These are phyloP conservation scores for Ilyonectria sp. DNA, from an alignment of 2,329 filamentous ascomycete genomes.

Conservation along the genomic window DNA sequence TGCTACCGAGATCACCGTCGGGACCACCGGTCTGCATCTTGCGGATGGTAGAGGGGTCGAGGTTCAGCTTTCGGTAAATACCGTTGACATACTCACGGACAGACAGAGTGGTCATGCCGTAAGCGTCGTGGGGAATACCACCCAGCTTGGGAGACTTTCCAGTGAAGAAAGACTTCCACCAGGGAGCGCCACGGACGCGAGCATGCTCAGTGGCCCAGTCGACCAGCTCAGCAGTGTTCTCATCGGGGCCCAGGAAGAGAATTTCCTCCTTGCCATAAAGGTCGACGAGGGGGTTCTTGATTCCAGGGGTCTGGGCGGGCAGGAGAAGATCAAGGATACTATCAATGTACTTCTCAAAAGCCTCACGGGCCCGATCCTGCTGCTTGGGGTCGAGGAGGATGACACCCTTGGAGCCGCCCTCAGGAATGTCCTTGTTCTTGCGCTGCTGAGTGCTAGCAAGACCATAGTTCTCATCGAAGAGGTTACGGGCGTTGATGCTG, in stretches of 20 bases:
- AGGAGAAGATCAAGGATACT: conserved; percentile 96
- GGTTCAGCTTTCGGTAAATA: conserved; percentile 95
- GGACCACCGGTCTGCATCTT: conserved; percentile 99
- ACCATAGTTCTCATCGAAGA: conserved; percentile 99
- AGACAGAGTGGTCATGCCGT: conserved; percentile 98
- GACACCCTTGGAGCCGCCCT: conserved; percentile 98
- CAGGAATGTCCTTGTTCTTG: conserved; percentile 99
- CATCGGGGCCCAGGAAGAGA: conserved; percentile 97
- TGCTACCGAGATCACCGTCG: conserved; percentile 96
- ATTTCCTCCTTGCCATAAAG: conserved; percentile 96
- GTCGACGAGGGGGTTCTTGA: conserved; percentile 99
- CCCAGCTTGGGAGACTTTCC: conserved; percentile 97
- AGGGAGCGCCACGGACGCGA: conserved; percentile 86
- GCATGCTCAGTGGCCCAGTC: conserved; percentile 99
- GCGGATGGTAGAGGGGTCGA: conserved; percentile 86
- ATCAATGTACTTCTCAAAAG: conserved; percentile 99
- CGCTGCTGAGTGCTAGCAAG: conserved; percentile 98
- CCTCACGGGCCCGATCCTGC: conserved; percentile 91
- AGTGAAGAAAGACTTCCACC: conserved; percentile 99
- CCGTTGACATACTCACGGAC: conserved; percentile 96
- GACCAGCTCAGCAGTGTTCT: conserved; percentile 97
- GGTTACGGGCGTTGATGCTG: conserved; percentile 92
- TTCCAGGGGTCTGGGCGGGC: conserved; percentile 90
- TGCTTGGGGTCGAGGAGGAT: conserved; percentile 94
- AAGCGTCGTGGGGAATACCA: conserved; percentile 95